Percentiles rank a stretch among this genome's conserved stretches.
These are phyloP conservation scores for Mercurialis annua DNA, from an alignment of 345 rosid species.

Conservation along the genomic window DNA sequence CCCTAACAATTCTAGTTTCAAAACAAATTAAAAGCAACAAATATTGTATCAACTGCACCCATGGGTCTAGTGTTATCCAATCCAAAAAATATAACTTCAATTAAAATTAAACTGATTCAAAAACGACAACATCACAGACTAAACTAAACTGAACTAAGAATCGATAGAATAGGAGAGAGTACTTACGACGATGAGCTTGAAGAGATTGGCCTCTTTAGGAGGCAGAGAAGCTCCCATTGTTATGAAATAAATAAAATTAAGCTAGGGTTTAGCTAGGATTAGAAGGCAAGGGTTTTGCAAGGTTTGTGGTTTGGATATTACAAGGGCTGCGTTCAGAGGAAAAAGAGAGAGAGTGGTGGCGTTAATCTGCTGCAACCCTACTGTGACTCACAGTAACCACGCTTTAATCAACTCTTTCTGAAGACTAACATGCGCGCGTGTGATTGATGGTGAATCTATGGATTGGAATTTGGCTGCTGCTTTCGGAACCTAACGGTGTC, in stretches of 20 bases:
- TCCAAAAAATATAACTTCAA: not conserved
- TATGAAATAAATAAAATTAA: not conserved
- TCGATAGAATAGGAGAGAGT: constrained; percentile 16
- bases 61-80: not conserved
- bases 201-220: constrained; percentile 98
- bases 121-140: not conserved
- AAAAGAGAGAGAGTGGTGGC: constrained; percentile 43
- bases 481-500: no score
- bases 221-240: constrained; percentile 98
- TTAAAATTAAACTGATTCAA: not conserved
- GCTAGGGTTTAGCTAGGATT: not conserved
- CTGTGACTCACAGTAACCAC: constrained; percentile 26
- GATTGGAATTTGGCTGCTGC: no score
- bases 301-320: not conserved
- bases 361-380: constrained; percentile 86
- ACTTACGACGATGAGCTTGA: constrained; percentile 99
- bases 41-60: not conserved
- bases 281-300: not conserved
- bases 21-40: no score
- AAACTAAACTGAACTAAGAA: not conserved
- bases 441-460: no score
- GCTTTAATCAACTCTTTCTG: no score
- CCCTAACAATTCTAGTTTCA: no score
- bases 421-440: no score
- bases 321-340: not conserved